These are phyloP conservation scores for Knoxia roxburghii DNA, from an alignment of 257 asterid species.

Conservation along the genomic window DNA sequence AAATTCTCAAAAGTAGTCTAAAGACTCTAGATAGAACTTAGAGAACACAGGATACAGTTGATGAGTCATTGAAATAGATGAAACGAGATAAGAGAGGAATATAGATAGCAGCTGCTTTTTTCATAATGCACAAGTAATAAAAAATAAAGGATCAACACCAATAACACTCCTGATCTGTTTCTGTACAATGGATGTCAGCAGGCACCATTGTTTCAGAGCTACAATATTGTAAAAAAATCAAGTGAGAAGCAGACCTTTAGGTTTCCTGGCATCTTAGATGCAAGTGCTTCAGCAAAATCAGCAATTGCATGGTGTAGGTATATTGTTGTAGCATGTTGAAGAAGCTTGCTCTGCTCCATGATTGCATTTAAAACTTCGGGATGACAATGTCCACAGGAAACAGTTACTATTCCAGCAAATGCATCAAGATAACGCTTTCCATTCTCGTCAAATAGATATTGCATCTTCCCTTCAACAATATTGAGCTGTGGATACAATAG, in stretches of 20 bases:
- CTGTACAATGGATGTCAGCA: neutral
- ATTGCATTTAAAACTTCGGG: conserved; percentile 68
- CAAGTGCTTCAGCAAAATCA: conserved; percentile 86
- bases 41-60: neutral
- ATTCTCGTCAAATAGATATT: conserved; percentile 78
- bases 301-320: conserved; percentile 86
- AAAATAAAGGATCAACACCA: neutral
- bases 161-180: neutral
- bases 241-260: conserved; percentile 44
- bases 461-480: conserved; percentile 97
- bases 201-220: neutral
- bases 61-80: neutral
- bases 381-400: conserved; percentile 96
- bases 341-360: conserved; percentile 82
- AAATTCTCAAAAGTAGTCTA: neutral
- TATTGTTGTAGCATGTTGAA: conserved; percentile 89
- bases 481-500: conserved; percentile 48
- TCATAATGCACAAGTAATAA: neutral
- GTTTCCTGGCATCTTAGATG: conserved; percentile 91
- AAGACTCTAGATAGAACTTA: neutral
- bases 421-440: conserved; percentile 95
- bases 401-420: conserved; percentile 93
- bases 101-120: neutral
- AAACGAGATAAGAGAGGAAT: neutral
- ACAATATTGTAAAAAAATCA: neutral